Evolutionary conservation across 2,329 filamentous ascomycete genomes (phyloP), one percentile per base, ranked within the genome.

Genomic region (Rutstroemia sp.): DNA sequence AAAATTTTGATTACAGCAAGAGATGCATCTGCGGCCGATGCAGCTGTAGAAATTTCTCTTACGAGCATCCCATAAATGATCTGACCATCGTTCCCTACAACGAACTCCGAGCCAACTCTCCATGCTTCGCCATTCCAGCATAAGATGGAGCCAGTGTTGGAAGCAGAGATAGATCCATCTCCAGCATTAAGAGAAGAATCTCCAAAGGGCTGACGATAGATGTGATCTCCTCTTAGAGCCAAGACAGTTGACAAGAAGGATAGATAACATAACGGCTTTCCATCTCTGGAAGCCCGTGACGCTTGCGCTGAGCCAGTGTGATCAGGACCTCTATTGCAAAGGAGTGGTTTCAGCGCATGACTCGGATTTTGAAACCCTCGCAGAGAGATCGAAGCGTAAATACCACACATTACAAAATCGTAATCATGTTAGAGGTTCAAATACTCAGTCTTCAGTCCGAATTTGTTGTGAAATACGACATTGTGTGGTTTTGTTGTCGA

Each of bases 121-220:
- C 94, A 99, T 1, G 91, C 92, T 70, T 99, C 94, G 45, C 94
- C 94, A 68, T 99, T 99, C 94, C 94, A 99, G 77, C 92, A 96
- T 2, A 99, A 77, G 0, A 89, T 75, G 1, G 86, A 89, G 4
- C 78, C 77, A 0, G 78, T 78, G 0, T 64, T 60, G 2, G 68
- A 16, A 34, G 9, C 5, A 51, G 46, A 44, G 19, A 27, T 21
- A 21, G 19, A 17, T 23, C 51, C 16, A 45, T 27, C 44, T 47
- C 16, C 25, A 12, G 44, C 9, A 47, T 23, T 8, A 25, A 23
- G 5, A 1, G 12, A 19, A 39, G 30, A 39, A 61, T 87, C 80
- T 44, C 79, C 70, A 4, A 95, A 79, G 2, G 94, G 94, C 70
- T 97, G 94, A 36, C 73, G 69, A 6, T 85, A 82, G 50, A 94